phyloP scores from a whole-genome alignment of 1,284 basidiomycete genomes.

The Cutaneotrichosporon cavernicola region DNA sequence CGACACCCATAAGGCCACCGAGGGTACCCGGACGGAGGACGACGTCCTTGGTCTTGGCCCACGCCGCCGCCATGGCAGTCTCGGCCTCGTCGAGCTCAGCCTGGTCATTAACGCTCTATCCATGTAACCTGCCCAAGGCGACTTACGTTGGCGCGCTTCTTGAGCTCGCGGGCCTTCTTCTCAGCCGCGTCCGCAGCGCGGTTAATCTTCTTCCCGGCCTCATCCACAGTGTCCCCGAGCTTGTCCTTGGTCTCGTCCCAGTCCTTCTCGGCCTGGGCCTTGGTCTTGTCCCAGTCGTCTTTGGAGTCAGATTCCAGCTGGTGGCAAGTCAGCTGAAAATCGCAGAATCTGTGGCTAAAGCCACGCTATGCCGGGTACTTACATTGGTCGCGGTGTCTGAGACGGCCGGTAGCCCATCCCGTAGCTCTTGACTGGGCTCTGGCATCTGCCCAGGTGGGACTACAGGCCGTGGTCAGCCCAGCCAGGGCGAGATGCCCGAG shows the following conservation, averaged over 20 bases:
- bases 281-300: constrained; percentile 26
- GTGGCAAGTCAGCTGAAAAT: constrained; percentile 4
- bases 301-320: constrained; percentile 16
- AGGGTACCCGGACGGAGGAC: constrained; percentile 68
- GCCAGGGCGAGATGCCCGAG: constrained; percentile 4
- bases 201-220: constrained; percentile 39
- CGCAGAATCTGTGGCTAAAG: neutral
- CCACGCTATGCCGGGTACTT: neutral
- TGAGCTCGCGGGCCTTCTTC: constrained; percentile 52
- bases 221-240: constrained; percentile 8
- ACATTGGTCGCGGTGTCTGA: constrained; percentile 20
- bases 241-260: constrained; percentile 18
- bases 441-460: constrained; percentile 46
- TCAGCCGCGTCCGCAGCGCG: constrained; percentile 58
- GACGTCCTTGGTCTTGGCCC: constrained; percentile 62
- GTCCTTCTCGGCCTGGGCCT: constrained; percentile 24
- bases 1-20: constrained; percentile 70
- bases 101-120: constrained; percentile 23
- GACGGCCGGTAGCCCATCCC: constrained; percentile 33
- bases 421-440: constrained; percentile 47
- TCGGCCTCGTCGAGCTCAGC: constrained; percentile 58
- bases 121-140: constrained; percentile 45
- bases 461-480: constrained; percentile 12
- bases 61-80: constrained; percentile 60
- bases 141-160: constrained; percentile 55